Base-by-base conservation (phyloP, 805 yeast species). In the Ascoidea tarda region DNA sequence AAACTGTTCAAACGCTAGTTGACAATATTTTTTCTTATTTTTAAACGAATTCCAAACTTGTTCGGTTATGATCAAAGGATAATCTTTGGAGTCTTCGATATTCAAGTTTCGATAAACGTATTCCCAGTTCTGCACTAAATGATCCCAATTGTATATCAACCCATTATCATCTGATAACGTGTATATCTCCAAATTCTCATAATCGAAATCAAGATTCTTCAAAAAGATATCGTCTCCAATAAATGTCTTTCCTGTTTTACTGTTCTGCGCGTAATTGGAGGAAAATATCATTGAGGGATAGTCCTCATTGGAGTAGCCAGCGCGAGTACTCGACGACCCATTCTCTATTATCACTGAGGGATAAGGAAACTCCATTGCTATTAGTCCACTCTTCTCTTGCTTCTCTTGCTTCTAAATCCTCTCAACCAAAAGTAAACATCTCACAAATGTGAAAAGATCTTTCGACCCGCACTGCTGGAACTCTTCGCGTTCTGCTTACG, bases 281-380 rank as follows among this genome's bases (percentile, higher is more conserved):
- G 81, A 78, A 57, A 82, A 69, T 5, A 77, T 74, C 42, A 82
- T 62, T 10, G 77, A 67, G 0, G 93, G 93, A 16, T 77, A 62
- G 50, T 82, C 85, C 50, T 75, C 80, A 51, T 75, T 75, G 14
- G 87, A 81, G 58, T 82, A 74, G 2, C 91, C 91, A 0, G 89
- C 89, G 54, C 80, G 76, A 31, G 87, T 82, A 8, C 74, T 69
- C 51, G 73, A 66, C 1, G 87, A 72, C 16, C 87, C 88, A 60
- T 78, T 78, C 62, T 84, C 90, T 31, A 84, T 78, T 52, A 84
- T 84, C 10, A 84, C 75, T 6, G 87, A 77, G n/a, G 82, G 79
- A 51, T 75, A 66, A 66, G 63, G 52, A 14, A 60, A 60, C 51
- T 63, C 67, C 66, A 67, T 66, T 16, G 42, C 50, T 42, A 31